Conservation (phyloP, 768 basidiomycete genomes). For the Lentinula detonsa region DNA sequence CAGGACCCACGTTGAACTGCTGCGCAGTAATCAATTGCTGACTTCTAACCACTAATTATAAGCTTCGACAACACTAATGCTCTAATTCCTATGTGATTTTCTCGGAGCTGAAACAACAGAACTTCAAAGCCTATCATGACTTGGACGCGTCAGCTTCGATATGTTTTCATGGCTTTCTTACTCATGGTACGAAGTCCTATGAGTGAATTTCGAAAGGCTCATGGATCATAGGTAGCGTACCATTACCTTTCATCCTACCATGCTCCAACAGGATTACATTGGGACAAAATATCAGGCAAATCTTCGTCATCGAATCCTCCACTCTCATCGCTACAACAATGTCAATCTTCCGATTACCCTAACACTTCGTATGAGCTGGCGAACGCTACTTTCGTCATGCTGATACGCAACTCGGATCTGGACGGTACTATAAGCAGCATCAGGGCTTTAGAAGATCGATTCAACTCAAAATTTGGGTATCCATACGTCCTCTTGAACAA, state of each 20-base stretch:
- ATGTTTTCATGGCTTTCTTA: neutral
- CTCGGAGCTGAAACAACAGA: neutral
- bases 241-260: neutral
- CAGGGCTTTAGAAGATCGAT: constrained; percentile 73
- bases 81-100: neutral
- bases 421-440: constrained; percentile 60
- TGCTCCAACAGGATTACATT: neutral
- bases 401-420: constrained; percentile 66
- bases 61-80: neutral
- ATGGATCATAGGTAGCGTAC: neutral
- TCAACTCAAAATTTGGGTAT: constrained; percentile 73
- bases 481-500: constrained; percentile 89
- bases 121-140: neutral
- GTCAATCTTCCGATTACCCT: neutral
- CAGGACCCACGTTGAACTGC: too few species aligned
- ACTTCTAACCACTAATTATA: neutral
- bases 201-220: neutral
- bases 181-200: neutral
- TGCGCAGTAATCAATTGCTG: too few species aligned
- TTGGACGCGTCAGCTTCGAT: neutral
- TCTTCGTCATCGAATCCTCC: neutral
- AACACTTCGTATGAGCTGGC: constrained; percentile 10
- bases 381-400: constrained; percentile 40
- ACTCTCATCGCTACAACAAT: neutral
- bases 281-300: neutral